A percentile compares a stretch with the other conserved stretches of the same genome.
Conservation (phyloP, 73 alveolate genomes). For the Paramecium sonneborni region DNA sequence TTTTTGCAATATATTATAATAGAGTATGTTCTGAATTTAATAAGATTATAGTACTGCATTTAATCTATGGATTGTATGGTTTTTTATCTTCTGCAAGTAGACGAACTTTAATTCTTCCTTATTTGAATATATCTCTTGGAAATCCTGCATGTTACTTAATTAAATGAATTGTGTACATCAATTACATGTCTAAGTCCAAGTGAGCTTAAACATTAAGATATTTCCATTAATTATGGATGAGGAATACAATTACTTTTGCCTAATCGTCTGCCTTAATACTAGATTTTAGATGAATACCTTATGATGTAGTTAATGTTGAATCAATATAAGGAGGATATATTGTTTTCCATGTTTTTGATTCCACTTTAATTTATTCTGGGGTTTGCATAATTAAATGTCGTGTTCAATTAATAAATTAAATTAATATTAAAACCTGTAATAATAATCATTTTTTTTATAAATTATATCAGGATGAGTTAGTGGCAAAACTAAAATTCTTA, state of each 20-base stretch:
- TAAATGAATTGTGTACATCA: background rate
- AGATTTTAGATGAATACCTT: background rate
- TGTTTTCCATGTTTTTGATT: constrained; percentile 41
- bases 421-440: background rate
- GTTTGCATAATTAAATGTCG: constrained; percentile 43
- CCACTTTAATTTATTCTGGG: constrained; percentile 33
- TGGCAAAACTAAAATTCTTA: constrained; percentile 63
- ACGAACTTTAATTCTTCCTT: constrained; percentile 34
- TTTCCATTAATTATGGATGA: constrained; percentile 28
- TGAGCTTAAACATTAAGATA: background rate
- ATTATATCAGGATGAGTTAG: constrained; percentile 4
- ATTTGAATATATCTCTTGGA: background rate
- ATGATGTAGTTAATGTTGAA: background rate
- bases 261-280: background rate
- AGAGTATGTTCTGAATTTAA: background rate
- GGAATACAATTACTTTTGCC: constrained; percentile 12
- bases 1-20: background rate
- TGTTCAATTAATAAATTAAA: background rate
- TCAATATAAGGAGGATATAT: constrained; percentile 50
- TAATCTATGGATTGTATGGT: constrained; percentile 28
- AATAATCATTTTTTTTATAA: background rate
- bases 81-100: background rate
- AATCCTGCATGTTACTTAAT: background rate
- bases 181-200: constrained; percentile 27
- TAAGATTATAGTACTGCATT: background rate